Conservation (phyloP, 75 land plant species). For the Sequoiadendron giganteum region DNA sequence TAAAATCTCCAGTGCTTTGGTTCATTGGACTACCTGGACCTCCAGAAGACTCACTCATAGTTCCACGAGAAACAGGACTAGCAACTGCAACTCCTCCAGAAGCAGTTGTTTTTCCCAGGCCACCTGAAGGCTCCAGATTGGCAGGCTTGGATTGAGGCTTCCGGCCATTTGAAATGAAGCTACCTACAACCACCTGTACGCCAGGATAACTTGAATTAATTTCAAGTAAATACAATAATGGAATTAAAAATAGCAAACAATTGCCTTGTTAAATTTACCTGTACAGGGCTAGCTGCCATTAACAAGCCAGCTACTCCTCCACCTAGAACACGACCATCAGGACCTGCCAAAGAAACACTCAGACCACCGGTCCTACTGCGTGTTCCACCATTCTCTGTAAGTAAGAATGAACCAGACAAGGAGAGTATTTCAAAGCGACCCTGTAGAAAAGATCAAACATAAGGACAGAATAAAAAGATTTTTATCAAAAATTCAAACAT, state of each 20-base stretch:
- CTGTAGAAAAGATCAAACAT: constrained; percentile 36
- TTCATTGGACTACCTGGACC: constrained; percentile 32
- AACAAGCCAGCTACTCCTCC: constrained; percentile 91
- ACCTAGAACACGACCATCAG: constrained; percentile 88
- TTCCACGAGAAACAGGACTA: constrained; percentile 27
- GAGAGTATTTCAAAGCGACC: constrained; percentile 90
- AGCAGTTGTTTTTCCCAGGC: constrained; percentile 6
- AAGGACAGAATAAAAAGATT: neutral
- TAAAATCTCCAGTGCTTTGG: constrained; percentile 21
- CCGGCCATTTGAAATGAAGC: constrained; percentile 31
- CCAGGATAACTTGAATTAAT: neutral
- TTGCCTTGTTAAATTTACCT: constrained; percentile 45
- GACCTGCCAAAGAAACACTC: constrained; percentile 79
- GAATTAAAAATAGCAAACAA: neutral
- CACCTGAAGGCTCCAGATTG: neutral
- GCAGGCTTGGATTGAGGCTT: constrained; percentile 11
- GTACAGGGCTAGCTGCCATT: constrained; percentile 85
- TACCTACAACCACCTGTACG: constrained; percentile 38
- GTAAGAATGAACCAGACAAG: constrained; percentile 74
- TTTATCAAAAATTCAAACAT: neutral
- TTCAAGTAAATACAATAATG: neutral
- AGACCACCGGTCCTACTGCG: constrained; percentile 69
- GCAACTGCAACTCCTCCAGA: constrained; percentile 5
- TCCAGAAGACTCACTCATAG: constrained; percentile 31
- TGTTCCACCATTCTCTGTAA: constrained; percentile 56